phyloP scores from a whole-genome alignment of 2,329 filamentous ascomycete genomes.

The Talaromyces verruculosus region DNA sequence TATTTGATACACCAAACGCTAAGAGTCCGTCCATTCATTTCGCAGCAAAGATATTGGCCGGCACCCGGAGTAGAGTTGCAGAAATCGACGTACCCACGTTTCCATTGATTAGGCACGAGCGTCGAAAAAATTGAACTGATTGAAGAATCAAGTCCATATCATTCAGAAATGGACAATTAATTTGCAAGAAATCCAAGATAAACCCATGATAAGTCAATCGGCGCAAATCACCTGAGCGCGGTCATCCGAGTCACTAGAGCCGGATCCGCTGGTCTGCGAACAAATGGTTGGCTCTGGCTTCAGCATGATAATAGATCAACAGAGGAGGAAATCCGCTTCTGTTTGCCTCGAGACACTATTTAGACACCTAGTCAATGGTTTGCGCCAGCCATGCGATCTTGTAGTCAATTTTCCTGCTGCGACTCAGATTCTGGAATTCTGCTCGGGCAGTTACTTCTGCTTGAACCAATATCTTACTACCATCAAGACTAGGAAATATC shows the following conservation, averaged over 20 bases:
- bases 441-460: not conserved
- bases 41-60: slow-evolving; percentile 3
- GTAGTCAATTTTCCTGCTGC: not conserved
- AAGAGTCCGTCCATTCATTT: slow-evolving; percentile 6
- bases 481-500: not conserved
- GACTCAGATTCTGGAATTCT: slow-evolving; percentile 2
- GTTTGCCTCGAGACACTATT: not conserved
- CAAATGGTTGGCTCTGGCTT: slow-evolving; percentile 13
- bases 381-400: not conserved
- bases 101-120: not conserved
- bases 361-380: not conserved
- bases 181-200: not conserved
- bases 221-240: slow-evolving; percentile 21
- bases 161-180: not conserved
- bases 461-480: slow-evolving; percentile 1
- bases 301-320: slow-evolving; percentile 11
- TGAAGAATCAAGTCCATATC: slow-evolving; percentile 8
- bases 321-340: slow-evolving; percentile 4
- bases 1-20: slow-evolving; percentile 5
- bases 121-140: not conserved
- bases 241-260: slow-evolving; percentile 14
- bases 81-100: not conserved
- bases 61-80: not conserved
- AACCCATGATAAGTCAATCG: slow-evolving; percentile 1
- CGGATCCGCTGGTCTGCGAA: slow-evolving; percentile 18